These are phyloP conservation scores for Ajuga chamaepitys DNA, from an alignment of 257 asterid species.

Conservation along the genomic window DNA sequence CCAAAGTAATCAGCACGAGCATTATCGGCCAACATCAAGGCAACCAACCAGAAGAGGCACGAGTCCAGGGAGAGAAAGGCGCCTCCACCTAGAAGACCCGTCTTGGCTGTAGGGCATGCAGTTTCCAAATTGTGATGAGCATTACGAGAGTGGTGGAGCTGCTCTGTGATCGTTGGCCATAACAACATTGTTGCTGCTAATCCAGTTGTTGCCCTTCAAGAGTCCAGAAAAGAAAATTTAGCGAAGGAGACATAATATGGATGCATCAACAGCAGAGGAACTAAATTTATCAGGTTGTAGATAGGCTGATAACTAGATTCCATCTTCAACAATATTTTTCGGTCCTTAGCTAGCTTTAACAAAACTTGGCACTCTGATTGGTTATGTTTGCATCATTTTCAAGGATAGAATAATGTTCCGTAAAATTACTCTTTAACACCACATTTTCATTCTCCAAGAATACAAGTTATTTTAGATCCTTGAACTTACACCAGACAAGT, in stretches of 20 bases:
- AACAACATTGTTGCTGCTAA: constrained; percentile 62
- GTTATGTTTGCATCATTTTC: too few species aligned
- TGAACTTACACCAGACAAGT: too few species aligned
- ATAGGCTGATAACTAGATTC: too few species aligned
- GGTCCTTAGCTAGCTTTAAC: too few species aligned
- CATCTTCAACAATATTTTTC: too few species aligned
- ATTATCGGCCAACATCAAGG: constrained; percentile 76
- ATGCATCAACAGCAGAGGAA: neutral
- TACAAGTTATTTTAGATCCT: too few species aligned
- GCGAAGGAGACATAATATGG: neutral
- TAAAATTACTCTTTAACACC: too few species aligned
- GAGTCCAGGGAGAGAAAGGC: constrained; percentile 87
- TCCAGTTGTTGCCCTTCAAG: constrained; percentile 53
- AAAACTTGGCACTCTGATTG: too few species aligned
- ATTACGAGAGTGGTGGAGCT: constrained; percentile 45
- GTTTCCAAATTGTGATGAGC: constrained; percentile 64
- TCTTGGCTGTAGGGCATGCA: constrained; percentile 90
- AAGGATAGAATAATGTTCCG: too few species aligned
- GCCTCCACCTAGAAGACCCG: constrained; percentile 98
- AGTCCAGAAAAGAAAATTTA: neutral
- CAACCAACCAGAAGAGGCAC: constrained; percentile 77
- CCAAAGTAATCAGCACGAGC: constrained; percentile 76
- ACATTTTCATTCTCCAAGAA: too few species aligned
- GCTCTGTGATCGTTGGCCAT: constrained; percentile 88
- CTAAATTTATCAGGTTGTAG: neutral